These are phyloP conservation scores for Ganoderma lucidum DNA, from an alignment of 1,284 basidiomycete genomes.

Conservation along the genomic window DNA sequence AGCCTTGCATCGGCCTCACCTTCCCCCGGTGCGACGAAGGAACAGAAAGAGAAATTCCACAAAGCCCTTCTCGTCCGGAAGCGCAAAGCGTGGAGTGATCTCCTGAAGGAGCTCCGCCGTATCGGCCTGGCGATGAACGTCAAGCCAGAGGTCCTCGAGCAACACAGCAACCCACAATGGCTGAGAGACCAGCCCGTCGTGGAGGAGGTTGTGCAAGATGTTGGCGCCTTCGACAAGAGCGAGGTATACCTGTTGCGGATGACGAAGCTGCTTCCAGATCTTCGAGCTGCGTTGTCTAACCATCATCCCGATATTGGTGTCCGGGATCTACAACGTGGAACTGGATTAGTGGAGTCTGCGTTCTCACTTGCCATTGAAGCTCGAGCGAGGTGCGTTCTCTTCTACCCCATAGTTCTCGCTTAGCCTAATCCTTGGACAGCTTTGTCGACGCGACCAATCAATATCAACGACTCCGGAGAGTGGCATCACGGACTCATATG, in stretches of 20 bases:
- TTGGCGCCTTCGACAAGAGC: constrained; percentile 45
- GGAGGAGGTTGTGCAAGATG: constrained; percentile 25
- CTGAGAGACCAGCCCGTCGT: constrained; percentile 66
- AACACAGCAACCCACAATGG: constrained; percentile 72
- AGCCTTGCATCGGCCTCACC: constrained; percentile 65
- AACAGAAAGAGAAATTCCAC: constrained; percentile 75
- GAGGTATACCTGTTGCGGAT: constrained; percentile 82
- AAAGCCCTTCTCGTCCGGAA: constrained; percentile 88
- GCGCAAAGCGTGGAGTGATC: constrained; percentile 90
- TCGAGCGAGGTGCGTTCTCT: constrained; percentile 45
- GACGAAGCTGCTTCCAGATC: constrained; percentile 70
- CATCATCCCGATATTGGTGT: constrained; percentile 89
- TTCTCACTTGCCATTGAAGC: constrained; percentile 67
- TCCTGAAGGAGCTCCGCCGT: constrained; percentile 89
- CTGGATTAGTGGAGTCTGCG: constrained; percentile 83
- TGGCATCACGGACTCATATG: constrained; percentile 32
- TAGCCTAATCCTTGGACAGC: constrained; percentile 31
- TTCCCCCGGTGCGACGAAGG: constrained; percentile 53
- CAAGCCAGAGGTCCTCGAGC: constrained; percentile 74
- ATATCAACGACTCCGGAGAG: constrained; percentile 21
- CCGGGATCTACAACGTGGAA: constrained; percentile 84
- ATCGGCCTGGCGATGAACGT: constrained; percentile 81
- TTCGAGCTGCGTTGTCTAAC: constrained; percentile 69
- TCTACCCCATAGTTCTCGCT: constrained; percentile 15
- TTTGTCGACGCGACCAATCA: constrained; percentile 26